These are phyloP conservation scores for Colletotrichum cereale DNA, from an alignment of 2,329 filamentous ascomycete species.

Conservation along the genomic window DNA sequence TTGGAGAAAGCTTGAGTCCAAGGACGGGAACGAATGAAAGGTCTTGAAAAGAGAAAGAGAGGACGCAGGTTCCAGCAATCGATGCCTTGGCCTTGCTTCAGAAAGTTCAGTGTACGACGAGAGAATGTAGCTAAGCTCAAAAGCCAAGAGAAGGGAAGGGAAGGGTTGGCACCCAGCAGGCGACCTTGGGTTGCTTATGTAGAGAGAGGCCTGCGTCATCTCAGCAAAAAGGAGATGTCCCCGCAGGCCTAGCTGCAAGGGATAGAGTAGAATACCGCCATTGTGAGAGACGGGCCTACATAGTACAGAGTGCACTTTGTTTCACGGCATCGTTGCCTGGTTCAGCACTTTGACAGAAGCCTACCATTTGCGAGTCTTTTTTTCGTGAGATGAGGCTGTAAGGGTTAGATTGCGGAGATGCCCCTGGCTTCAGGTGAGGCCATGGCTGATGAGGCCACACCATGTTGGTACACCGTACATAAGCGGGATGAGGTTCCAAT, in stretches of 20 bases:
- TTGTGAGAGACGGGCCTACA: slow-evolving; percentile 20
- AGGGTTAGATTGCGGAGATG: slow-evolving; percentile 32
- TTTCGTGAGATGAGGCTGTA: slow-evolving; percentile 7
- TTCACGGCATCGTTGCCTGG: slow-evolving; percentile 31
- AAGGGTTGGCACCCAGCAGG: slow-evolving; percentile 6
- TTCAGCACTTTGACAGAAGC: slow-evolving; percentile 6
- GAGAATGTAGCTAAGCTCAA: slow-evolving; percentile 39
- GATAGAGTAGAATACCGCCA: slow-evolving; percentile 34
- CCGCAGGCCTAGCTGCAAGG: slow-evolving; percentile 39
- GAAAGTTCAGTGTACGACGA: slow-evolving; percentile 27
- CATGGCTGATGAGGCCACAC: slow-evolving; percentile 30
- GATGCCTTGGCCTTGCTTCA: slow-evolving; percentile 40
- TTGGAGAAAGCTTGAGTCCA: slow-evolving; percentile 33
- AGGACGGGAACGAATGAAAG: slow-evolving; percentile 30
- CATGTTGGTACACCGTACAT: slow-evolving; percentile 1
- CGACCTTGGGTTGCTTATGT: slow-evolving; percentile 27
- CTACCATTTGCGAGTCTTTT: slow-evolving; percentile 1
- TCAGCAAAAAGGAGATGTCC: slow-evolving; percentile 7
- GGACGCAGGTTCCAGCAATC: slow-evolving; percentile 40
- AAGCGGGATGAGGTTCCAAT: slow-evolving; percentile 14
- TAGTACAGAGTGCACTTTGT: slow-evolving; percentile 15
- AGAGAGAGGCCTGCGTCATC: slow-evolving; percentile 11
- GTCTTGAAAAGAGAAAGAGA: slow-evolving; percentile 34
- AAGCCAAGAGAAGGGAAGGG: slow-evolving; percentile 1
- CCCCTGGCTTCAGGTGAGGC: slow-evolving; percentile 40